phyloP scores from a whole-genome alignment of 1,139 yeast species.

The Pichia sp. region DNA sequence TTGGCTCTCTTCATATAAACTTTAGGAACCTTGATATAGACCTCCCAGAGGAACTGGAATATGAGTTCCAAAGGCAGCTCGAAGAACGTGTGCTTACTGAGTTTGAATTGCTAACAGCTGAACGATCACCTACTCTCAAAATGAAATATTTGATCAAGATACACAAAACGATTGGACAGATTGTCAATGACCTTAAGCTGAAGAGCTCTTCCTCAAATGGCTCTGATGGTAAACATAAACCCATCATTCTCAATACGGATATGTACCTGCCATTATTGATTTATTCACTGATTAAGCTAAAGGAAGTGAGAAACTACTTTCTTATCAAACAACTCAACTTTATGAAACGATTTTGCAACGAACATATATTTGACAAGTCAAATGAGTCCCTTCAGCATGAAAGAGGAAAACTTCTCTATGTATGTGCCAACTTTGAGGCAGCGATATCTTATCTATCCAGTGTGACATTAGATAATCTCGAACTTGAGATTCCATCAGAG shows the following conservation, averaged over 20 bases:
- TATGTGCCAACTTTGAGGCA: conserved; percentile 60
- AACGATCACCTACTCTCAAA: conserved; percentile 34
- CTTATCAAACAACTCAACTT: conserved; percentile 45
- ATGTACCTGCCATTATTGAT: conserved; percentile 50
- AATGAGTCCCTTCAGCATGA: conserved; percentile 18
- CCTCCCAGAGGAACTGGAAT: conserved; percentile 19
- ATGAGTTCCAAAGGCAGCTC: conserved; percentile 16
- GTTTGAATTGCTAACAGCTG: conserved; percentile 28
- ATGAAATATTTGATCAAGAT: conserved; percentile 32
- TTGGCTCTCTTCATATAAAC: conserved; percentile 19
- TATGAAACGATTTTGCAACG: conserved; percentile 50
- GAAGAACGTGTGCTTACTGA: conserved; percentile 21
- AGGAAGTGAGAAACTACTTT: conserved; percentile 32
- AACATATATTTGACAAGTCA: conserved; percentile 26
- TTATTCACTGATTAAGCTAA: conserved; percentile 38
- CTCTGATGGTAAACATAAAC: conserved; percentile 3
- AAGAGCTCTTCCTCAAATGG: not conserved
- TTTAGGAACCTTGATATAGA: conserved; percentile 25
- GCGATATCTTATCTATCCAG: conserved; percentile 48
- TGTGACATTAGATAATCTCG: conserved; percentile 36
- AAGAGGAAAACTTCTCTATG: conserved; percentile 48
- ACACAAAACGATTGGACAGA: conserved; percentile 27
- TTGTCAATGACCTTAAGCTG: conserved; percentile 28
- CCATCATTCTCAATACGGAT: conserved; percentile 35
- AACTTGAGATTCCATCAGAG: conserved; percentile 14